A percentile compares a stretch with the other conserved stretches of the same genome.
phyloP scores from a whole-genome alignment of 2,329 filamentous ascomycete genomes.

The Paecilomyces sp. region DNA sequence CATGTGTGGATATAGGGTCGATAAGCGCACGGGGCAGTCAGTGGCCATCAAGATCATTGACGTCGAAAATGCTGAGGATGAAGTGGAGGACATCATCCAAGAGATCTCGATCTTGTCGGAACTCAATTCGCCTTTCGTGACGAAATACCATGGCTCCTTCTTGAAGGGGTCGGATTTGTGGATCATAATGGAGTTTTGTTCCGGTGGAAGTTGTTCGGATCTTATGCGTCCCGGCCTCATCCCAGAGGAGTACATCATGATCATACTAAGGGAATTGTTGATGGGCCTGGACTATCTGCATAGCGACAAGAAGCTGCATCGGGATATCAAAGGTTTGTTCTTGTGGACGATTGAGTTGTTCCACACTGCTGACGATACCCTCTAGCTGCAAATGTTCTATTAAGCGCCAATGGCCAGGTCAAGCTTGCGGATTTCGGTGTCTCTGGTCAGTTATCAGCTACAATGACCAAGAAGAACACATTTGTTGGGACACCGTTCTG shows the following conservation, averaged over 20 bases:
- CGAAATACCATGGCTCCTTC: slow-evolving; percentile 95
- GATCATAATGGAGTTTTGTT: slow-evolving; percentile 99
- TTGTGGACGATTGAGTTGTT: not conserved
- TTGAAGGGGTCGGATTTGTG: slow-evolving; percentile 93
- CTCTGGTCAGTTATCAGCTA: slow-evolving; percentile 89
- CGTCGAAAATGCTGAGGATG: slow-evolving; percentile 97
- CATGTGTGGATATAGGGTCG: slow-evolving; percentile 53
- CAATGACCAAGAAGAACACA: slow-evolving; percentile 99
- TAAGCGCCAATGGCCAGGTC: slow-evolving; percentile 86
- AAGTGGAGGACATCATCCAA: slow-evolving; percentile 98
- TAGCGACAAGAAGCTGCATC: slow-evolving; percentile 88
- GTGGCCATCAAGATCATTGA: slow-evolving; percentile 99
- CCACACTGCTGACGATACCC: not conserved
- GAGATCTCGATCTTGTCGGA: slow-evolving; percentile 97
- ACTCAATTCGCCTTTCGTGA: slow-evolving; percentile 91
- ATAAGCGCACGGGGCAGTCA: slow-evolving; percentile 84
- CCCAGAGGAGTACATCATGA: slow-evolving; percentile 91
- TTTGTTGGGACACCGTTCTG: slow-evolving; percentile 98
- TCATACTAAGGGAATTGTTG: slow-evolving; percentile 84
- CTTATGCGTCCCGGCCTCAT: slow-evolving; percentile 90
- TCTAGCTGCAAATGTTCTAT: slow-evolving; percentile 84
- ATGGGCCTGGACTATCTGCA: slow-evolving; percentile 90
- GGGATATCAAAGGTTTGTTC: slow-evolving; percentile 85
- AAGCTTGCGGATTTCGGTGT: slow-evolving; percentile 97
- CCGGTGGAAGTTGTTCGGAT: slow-evolving; percentile 91